Evolutionary conservation across 169 alveolate genomes (phyloP).

Genomic region (Eimeria mitis): DNA sequence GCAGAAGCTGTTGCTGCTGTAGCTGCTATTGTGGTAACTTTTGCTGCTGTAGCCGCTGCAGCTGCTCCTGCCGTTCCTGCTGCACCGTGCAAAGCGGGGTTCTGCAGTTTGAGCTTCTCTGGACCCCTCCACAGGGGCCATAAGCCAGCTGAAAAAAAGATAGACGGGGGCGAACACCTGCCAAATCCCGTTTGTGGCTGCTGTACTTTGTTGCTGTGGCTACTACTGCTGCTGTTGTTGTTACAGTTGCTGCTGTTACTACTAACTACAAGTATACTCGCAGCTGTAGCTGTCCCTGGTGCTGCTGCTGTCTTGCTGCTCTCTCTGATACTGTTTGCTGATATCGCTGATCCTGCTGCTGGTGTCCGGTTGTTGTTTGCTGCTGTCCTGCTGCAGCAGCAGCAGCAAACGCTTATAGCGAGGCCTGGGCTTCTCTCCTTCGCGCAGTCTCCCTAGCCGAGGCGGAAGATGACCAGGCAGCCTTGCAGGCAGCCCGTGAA

Average conservation of each 20-base stretch:
- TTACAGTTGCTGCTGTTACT: background rate
- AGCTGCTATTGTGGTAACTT: background rate
- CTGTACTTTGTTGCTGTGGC: background rate
- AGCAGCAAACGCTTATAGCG: background rate
- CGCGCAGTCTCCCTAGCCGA: constrained; percentile 23
- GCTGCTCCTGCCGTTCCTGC: background rate
- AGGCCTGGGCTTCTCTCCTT: constrained; percentile 24
- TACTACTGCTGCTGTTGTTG: background rate
- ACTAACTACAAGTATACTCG: no score
- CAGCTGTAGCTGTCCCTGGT: background rate
- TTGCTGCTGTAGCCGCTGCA: background rate
- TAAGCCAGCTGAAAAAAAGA: no score
- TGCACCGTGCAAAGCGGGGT: background rate
- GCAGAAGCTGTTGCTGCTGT: background rate
- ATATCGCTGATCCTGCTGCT: background rate
- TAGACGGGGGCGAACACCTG: no score
- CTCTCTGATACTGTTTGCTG: background rate
- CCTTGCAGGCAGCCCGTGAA: constrained; percentile 60
- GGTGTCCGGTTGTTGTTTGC: background rate
- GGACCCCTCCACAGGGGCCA: no score
- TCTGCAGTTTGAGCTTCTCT: no score
- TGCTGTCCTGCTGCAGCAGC: constrained; percentile 14
- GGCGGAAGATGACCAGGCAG: background rate
- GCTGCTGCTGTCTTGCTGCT: no score
- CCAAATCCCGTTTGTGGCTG: no score